Conservation (phyloP, 177 flowering plant species). For the Vitis hybrid region DNA sequence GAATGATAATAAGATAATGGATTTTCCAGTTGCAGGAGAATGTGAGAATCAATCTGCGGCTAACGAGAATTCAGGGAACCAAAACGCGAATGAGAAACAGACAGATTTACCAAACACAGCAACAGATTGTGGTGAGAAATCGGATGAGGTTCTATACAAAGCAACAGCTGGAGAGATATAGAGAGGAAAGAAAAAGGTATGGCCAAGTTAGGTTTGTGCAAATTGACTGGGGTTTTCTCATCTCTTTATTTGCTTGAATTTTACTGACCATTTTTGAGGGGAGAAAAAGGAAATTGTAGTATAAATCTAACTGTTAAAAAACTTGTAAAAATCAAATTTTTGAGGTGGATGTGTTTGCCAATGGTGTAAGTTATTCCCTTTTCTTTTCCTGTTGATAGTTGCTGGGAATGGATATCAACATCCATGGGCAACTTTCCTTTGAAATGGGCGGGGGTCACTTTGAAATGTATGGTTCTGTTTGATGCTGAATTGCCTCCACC, state of each 20-base stretch:
- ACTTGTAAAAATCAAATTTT: not conserved
- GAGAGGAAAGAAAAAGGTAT: not conserved
- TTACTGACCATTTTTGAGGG: not conserved
- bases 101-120: not conserved
- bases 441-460: too few species aligned
- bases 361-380: not conserved
- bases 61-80: slow-evolving; percentile 11
- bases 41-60: slow-evolving; percentile 2
- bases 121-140: slow-evolving; percentile 1
- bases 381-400: not conserved
- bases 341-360: not conserved
- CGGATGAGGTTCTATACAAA: slow-evolving; percentile 2
- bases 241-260: not conserved
- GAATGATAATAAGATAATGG: not conserved
- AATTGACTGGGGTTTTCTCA: not conserved
- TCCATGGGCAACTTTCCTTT: too few species aligned
- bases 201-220: slow-evolving; percentile 1
- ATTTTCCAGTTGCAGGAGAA: slow-evolving; percentile 7
- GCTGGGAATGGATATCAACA: too few species aligned
- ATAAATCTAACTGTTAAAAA: not conserved
- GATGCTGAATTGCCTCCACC: too few species aligned
- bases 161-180: slow-evolving; percentile 1
- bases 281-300: not conserved
- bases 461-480: too few species aligned
- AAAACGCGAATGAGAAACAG: slow-evolving; percentile 5